Base-by-base conservation (phyloP, 2,329 filamentous ascomycete species). In the Aspergillus sp. region DNA sequence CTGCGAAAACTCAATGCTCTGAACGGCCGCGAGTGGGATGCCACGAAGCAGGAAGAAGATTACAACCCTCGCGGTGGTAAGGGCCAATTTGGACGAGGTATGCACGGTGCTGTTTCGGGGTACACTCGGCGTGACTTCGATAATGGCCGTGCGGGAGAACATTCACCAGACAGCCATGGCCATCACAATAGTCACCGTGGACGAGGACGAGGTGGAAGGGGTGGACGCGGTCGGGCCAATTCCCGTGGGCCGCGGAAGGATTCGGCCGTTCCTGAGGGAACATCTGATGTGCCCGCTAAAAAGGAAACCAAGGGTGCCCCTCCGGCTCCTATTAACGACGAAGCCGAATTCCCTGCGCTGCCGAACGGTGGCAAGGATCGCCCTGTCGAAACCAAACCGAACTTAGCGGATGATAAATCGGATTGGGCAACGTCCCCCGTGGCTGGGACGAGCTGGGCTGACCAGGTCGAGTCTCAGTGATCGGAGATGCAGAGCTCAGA, bases 11-110 rank as follows among this genome's bases (percentile, higher is more conserved):
- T 83, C 7, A 74, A 78, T 38, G 78, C 78, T 1, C 67, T 78
- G 55, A 73, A 69, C 2, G 79, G 79, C 1, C 65, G 80, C 10
- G 80, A 83, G 55, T 83, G 80, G 80, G 80, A 83, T 60, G 69
- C 73, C 4, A 74, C 79, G 52, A 83, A 83, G 63, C 67, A 69
- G 5, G 77, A 81, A 50, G 76, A 80, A 36, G 73, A 78, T 41
- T 79, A 73, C 41, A 54, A 69, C 57, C 48, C 67, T 51, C 52
- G 71, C 57, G 56, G 71, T 54, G 61, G 63, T 10, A 64, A 69
- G 7, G 66, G 72, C 19, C 68, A 71, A 27, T 73, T 70, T 49
- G 62, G 72, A 29, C 65, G 77, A 30, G 77, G 76, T 7, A 74
- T 75, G 52, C 68, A 78, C 52, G 77, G 77, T 6, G 76, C 72